A percentile compares a stretch with the other conserved stretches of the same genome.
Evolutionary conservation across 192 early-diverging fungal species (phyloP).

Genomic region (Linnemannia schmuckeri): DNA sequence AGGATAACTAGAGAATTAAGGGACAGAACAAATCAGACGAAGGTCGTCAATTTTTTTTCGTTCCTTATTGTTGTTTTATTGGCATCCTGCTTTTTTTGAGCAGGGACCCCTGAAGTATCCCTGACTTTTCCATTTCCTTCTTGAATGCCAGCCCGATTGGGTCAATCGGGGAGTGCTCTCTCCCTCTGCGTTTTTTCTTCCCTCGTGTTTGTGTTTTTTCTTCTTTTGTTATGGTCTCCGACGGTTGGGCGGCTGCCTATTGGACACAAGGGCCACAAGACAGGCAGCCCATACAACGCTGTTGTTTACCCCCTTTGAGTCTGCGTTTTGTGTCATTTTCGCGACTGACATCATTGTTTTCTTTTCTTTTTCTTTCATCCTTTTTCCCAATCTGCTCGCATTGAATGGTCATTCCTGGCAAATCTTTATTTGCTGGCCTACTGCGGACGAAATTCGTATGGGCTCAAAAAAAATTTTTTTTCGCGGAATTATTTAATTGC

Average conservation of each 20-base stretch:
- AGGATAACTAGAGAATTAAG: background rate
- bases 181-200: background rate
- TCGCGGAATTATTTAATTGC: background rate
- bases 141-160: background rate
- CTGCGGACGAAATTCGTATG: conserved; percentile 1
- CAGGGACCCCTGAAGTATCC: conserved; percentile 4
- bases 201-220: background rate
- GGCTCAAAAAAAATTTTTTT: background rate
- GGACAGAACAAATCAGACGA: background rate
- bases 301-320: no score
- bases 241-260: background rate
- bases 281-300: background rate
- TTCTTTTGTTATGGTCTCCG: background rate
- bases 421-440: background rate
- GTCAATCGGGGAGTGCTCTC: background rate
- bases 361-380: background rate
- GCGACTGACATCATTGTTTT: background rate
- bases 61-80: background rate
- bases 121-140: background rate
- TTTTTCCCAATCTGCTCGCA: background rate
- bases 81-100: background rate
- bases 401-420: background rate
- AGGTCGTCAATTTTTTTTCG: background rate
- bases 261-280: background rate
- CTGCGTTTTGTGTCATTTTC: background rate